A percentile compares a stretch with the other conserved stretches of the same genome.
Conservation (phyloP, 169 alveolate genomes). For the Plasmodium inui region DNA sequence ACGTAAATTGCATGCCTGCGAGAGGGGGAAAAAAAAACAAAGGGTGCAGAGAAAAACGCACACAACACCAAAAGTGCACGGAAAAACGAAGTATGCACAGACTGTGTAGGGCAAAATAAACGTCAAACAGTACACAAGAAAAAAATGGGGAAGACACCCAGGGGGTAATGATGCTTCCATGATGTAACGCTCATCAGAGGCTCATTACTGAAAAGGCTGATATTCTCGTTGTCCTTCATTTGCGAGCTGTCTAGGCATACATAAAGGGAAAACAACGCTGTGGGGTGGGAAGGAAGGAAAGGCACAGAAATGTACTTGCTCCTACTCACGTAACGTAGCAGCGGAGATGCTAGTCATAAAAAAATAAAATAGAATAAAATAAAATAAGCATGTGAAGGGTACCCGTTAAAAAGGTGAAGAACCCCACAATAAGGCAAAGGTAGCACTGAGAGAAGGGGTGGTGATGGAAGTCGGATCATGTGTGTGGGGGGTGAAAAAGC, state of each 20-base stretch:
- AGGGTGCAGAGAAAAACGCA: neutral
- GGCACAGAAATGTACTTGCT: neutral
- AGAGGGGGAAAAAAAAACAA: neutral
- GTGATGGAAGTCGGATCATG: neutral
- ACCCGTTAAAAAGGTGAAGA: neutral
- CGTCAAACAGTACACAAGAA: neutral
- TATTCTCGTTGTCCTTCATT: slow-evolving; percentile 47
- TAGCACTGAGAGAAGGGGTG: neutral
- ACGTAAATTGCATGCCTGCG: slow-evolving; percentile 30
- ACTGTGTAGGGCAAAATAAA: neutral
- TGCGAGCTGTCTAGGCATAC: slow-evolving; percentile 40
- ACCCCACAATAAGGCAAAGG: neutral
- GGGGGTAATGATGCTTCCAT: neutral
- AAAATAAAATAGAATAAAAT: neutral
- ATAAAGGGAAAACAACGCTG: slow-evolving; percentile 25
- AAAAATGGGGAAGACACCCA: neutral
- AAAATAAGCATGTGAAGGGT: neutral
- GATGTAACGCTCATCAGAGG: neutral
- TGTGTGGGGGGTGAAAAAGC: neutral
- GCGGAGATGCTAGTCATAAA: neutral
- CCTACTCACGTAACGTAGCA: neutral
- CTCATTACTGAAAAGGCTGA: slow-evolving; percentile 31
- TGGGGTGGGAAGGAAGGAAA: neutral
- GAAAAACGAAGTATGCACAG: neutral
- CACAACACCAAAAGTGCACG: neutral